A percentile compares a stretch with the other conserved stretches of the same genome.
phyloP scores from a whole-genome alignment of 225 moss, liverwort and hornwort genomes.

The Marchantia paleacea region DNA sequence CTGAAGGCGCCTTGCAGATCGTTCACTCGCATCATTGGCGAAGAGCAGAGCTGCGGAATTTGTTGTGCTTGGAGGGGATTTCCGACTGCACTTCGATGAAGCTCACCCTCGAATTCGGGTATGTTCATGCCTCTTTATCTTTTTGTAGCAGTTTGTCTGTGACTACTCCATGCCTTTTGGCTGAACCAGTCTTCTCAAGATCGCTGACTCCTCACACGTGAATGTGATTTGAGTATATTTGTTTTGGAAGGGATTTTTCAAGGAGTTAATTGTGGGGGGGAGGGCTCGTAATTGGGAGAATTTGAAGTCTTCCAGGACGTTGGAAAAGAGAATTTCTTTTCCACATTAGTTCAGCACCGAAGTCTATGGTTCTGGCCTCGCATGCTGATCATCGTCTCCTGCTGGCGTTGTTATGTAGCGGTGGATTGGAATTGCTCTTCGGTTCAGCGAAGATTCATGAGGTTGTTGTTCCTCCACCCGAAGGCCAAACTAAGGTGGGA shows the following conservation, averaged over 20 bases:
- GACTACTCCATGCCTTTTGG: background rate
- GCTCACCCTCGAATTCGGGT: slow-evolving; percentile 26
- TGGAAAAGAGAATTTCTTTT: background rate
- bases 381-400: background rate
- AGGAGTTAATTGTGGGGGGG: too few relatives aligned
- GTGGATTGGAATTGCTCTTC: slow-evolving; percentile 85
- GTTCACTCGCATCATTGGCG: too few relatives aligned
- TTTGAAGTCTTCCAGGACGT: background rate
- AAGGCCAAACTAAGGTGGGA: slow-evolving; percentile 56
- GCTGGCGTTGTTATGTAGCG: slow-evolving; percentile 37
- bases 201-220: background rate
- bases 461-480: slow-evolving; percentile 49
- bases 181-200: background rate
- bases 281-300: too few relatives aligned
- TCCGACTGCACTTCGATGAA: background rate
- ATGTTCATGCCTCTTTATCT: background rate
- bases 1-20: too few relatives aligned
- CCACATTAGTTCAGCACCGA: background rate
- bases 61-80: too few relatives aligned
- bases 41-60: too few relatives aligned
- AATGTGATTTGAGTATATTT: background rate
- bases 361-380: background rate
- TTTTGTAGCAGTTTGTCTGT: background rate
- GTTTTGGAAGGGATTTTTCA: too few relatives aligned
- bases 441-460: slow-evolving; percentile 75